Evolutionary conservation across 768 basidiomycete species (phyloP).

Genomic region (Amanita brunnescens): DNA sequence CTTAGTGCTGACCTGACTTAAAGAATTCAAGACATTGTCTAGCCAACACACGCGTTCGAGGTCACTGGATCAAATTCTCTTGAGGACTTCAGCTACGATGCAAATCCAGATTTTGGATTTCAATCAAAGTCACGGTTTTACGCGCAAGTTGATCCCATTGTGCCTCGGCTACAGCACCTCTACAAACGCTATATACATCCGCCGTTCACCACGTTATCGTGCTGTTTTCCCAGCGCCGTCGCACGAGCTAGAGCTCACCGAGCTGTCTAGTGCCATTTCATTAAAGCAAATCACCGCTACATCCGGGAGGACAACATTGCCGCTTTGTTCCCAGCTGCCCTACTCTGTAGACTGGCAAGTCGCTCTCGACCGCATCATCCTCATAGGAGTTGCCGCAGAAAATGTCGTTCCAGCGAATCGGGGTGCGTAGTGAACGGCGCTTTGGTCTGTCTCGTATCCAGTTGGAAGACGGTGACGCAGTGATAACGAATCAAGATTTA

Average conservation of each 20-base stretch:
- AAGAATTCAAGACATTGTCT: conserved; percentile 58
- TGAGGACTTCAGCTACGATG: conserved; percentile 7
- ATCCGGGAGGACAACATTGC: conserved; percentile 58
- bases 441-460: conserved; percentile 63
- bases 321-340: conserved; percentile 62
- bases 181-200: conserved; percentile 38
- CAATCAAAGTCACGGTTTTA: background rate
- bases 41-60: conserved; percentile 54
- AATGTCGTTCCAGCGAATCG: conserved; percentile 67
- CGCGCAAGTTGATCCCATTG: conserved; percentile 8
- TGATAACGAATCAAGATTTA: conserved; percentile 27
- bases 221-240: conserved; percentile 24
- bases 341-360: conserved; percentile 56
- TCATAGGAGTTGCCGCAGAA: conserved; percentile 69
- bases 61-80: conserved; percentile 26
- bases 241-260: no score
- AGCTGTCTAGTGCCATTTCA: conserved; percentile 16
- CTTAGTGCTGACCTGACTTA: conserved; percentile 73
- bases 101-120: background rate
- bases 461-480: background rate
- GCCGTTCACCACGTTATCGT: conserved; percentile 68
- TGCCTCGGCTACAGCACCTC: conserved; percentile 32
- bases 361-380: conserved; percentile 54
- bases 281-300: conserved; percentile 29
- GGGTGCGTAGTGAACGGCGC: no score